Conservation (phyloP, 2,329 filamentous ascomycete species). For the Didymella exigua region DNA sequence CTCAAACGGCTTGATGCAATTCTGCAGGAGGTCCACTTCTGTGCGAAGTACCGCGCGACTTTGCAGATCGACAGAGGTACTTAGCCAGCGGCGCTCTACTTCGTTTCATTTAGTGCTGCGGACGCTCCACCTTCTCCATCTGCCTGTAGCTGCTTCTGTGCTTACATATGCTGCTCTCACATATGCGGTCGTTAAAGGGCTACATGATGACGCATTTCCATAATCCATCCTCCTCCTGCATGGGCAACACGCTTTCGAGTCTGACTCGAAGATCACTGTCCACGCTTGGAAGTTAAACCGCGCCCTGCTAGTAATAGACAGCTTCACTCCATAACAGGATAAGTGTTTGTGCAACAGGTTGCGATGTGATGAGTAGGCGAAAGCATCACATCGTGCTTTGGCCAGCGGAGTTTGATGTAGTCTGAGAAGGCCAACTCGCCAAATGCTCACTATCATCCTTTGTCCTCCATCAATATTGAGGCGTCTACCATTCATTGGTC, state of each 20-base stretch:
- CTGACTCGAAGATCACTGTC: conserved; percentile 1
- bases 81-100: conserved; percentile 1
- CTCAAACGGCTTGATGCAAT: neutral
- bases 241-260: neutral
- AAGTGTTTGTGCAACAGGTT: neutral
- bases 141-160: neutral
- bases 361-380: neutral
- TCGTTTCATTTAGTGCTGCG: neutral
- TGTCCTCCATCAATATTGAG: neutral
- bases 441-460: neutral
- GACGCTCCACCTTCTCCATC: neutral
- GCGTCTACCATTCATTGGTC: neutral
- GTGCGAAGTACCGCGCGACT: neutral
- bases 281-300: neutral
- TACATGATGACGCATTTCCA: neutral
- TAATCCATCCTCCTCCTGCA: neutral
- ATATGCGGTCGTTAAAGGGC: neutral
- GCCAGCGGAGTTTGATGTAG: neutral
- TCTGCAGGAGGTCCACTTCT: neutral
- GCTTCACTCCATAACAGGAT: neutral
- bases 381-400: neutral
- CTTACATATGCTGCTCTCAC: neutral
- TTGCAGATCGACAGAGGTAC: conserved; percentile 4
- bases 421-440: neutral
- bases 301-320: neutral